Evolutionary conservation across 441 rosid genomes (phyloP), one percentile per base, ranked within the genome.

Genomic region (Iberis amara): DNA sequence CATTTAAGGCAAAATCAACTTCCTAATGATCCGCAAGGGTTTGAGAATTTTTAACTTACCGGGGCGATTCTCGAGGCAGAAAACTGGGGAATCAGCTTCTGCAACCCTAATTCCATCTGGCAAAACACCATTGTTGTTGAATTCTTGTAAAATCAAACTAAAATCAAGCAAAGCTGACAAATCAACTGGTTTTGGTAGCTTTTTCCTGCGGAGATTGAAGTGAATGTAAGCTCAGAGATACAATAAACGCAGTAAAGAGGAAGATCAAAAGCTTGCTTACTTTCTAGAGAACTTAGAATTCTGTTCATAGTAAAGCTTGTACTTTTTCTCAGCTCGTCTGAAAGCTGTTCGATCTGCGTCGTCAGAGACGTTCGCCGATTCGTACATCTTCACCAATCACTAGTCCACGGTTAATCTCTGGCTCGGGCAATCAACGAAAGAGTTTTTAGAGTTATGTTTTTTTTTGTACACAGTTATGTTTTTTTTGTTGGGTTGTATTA

Each of bases 321-420:
- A 90, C 61, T 81, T 68, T 89, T 87, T 90, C 85, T 87, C 96
- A 21, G 95, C 81, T 70, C 61, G 70, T 64, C 92, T 74, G 70
- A 87, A 90, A 47, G 85, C 90, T 24, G 96, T 83, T 45, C 78
- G 76, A 44, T 67, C 67, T 4, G 61, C 62, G 6, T 70, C 83
- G 52, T 73, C 77, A 7, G 70, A 50, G 33, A 51, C 44, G 11
- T 55, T 60, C 32, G 78, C 73, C 31, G 83, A 43, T 54, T 74
- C 86, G 72, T 80, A 90, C 98, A 90, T 90, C 53, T 49, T 47
- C 48, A 26, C 6, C 30, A 26, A 4, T 31, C 10, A 15, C 55
- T 14, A 33, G 11, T 47, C 51, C 39, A 33, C 39, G 51, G n/a
- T 33, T 6, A 4, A 26, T 31, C 35, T 31, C 35, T 1, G 35